Evolutionary conservation across 139 green algal species (phyloP), one percentile per base, ranked within the genome.

Genomic region (Volvox reticuliferus): DNA sequence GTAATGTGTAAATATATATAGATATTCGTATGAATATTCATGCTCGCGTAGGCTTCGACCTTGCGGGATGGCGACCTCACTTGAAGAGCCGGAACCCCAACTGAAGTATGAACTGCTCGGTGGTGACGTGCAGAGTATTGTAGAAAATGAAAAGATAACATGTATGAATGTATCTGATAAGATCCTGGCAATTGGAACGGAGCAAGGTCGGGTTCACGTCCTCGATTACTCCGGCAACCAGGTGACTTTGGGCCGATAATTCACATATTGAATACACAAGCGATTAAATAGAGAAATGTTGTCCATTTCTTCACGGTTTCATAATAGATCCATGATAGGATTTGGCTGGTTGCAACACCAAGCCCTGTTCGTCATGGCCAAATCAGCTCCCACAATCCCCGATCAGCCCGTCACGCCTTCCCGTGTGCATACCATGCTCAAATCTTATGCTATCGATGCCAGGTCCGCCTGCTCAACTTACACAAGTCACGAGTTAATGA

Each of bases 211-310:
- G 1, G 93, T 99, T 18, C 93, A 98, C 83, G 71, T 99, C 1
- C 93, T 99, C 32, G 97, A 99, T 90, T 97, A 98, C 77, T 92
- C 93, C 0, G 98, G 98, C 32, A 97, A 99, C 80, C 91, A 99
- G 94, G 97, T 98, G 81, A 26, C 36, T 55, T 28, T 35, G 19
- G 16, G 33, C n/a, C 3, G 44, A 55, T 5, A 9, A 55, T 55
- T 55, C 44, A 5, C 44, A 14, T 14, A 55, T 55, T 5, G 44
- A 55, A 9, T 9, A 55, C 44, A 55, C 44, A 9, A 55, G 5
- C 5, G 44, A 55, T 55, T 9, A 55, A 5, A 5, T 55, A 55
- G 5, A 9, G 44, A 55, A 55, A 55, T 9, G 44, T 9, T 55
- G 9, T 55, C 44, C 44, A 5, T 55, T 55, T 55, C 9, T 5